Percentiles rank a stretch among this genome's conserved stretches.
phyloP scores from a whole-genome alignment of 2,329 filamentous ascomycete species.

The Stagonosporopsis vannaccii region DNA sequence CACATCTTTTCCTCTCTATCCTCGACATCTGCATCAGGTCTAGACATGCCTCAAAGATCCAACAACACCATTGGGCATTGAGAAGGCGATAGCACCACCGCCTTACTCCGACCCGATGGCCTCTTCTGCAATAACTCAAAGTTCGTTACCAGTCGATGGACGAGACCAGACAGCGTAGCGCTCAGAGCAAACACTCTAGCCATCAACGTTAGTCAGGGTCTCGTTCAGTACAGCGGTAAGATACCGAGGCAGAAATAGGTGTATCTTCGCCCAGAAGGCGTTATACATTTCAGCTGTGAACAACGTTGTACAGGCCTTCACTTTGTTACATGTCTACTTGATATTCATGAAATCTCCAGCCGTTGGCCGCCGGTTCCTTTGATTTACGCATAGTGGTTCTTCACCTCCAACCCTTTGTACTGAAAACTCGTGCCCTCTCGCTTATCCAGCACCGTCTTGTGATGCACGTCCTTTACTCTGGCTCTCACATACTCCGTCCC shows the following conservation, averaged over 20 bases:
- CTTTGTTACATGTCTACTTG: neutral
- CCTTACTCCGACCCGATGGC: too few relatives aligned
- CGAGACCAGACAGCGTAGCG: neutral
- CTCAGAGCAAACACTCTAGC: neutral
- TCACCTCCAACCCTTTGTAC: constrained; percentile 53
- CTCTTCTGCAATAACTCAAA: too few relatives aligned
- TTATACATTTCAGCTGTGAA: neutral
- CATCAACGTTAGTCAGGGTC: neutral
- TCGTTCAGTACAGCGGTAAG: neutral
- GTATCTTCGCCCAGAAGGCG: neutral
- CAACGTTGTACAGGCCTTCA: neutral
- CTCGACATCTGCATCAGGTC: too few relatives aligned
- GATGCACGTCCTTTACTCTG: constrained; percentile 56
- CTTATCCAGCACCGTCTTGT: constrained; percentile 55
- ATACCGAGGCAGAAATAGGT: neutral
- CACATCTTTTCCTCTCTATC: too few relatives aligned
- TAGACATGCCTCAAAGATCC: too few relatives aligned
- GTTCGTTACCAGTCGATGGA: neutral
- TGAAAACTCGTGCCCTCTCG: constrained; percentile 55
- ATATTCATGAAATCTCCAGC: neutral
- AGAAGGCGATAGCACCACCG: too few relatives aligned
- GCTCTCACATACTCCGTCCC: constrained; percentile 58
- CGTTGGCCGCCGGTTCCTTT: neutral
- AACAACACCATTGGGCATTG: too few relatives aligned
- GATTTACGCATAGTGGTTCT: constrained; percentile 44